Evolutionary conservation across 2,329 filamentous ascomycete species (phyloP).

Genomic region (Sporothrix luriei): DNA sequence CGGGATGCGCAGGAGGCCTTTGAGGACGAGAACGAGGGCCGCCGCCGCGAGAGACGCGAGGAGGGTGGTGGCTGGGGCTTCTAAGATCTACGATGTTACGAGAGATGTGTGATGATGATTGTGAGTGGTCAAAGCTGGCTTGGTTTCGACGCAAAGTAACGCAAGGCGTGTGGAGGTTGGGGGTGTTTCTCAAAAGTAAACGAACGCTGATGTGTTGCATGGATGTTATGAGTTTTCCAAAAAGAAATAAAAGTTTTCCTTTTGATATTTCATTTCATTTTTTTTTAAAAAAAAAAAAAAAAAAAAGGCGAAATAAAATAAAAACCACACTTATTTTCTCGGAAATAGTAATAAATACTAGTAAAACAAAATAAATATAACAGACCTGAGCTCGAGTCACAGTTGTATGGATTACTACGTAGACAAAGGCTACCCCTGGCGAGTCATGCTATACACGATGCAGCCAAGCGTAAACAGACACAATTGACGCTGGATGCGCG

Average conservation of each 20-base stretch:
- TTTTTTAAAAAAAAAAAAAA: not conserved
- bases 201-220: too few relatives aligned
- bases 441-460: not conserved
- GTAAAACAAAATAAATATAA: not conserved
- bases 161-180: too few relatives aligned
- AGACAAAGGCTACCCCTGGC: not conserved
- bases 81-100: constrained; percentile 7
- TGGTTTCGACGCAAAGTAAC: too few relatives aligned
- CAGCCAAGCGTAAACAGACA: too few relatives aligned
- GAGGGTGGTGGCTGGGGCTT: constrained; percentile 26
- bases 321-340: too few relatives aligned
- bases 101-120: not conserved
- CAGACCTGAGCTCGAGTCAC: too few relatives aligned
- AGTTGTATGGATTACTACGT: too few relatives aligned
- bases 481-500: too few relatives aligned
- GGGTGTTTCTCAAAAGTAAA: not conserved
- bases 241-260: not conserved
- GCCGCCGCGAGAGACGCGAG: constrained; percentile 35
- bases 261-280: not conserved
- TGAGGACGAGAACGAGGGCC: constrained; percentile 37
- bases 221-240: not conserved
- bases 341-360: not conserved
- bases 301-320: not conserved
- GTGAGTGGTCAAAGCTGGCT: not conserved
- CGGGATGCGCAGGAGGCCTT: constrained; percentile 36